Percentiles rank a stretch among this genome's conserved stretches.
phyloP scores from a whole-genome alignment of 2,329 filamentous ascomycete genomes.

The Colletotrichum liaoningense region DNA sequence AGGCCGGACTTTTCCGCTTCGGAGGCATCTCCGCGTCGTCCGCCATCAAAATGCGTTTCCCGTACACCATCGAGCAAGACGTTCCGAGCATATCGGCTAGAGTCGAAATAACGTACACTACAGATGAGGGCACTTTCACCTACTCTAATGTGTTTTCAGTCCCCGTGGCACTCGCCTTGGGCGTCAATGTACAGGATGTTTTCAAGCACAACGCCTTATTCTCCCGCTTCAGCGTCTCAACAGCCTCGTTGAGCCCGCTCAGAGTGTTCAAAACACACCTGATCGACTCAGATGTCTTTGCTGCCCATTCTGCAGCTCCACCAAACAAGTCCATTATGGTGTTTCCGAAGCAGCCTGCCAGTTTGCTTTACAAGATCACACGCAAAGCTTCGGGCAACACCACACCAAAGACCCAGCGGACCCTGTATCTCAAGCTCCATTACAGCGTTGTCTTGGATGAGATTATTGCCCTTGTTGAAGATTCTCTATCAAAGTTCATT shows the following conservation, averaged over 20 bases:
- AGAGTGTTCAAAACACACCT: conserved; percentile 79
- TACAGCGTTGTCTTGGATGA: conserved; percentile 85
- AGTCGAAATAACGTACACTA: conserved; percentile 81
- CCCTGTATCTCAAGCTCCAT: conserved; percentile 75
- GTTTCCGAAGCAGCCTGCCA: conserved; percentile 85
- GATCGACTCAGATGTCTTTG: conserved; percentile 75
- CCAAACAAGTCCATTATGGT: conserved; percentile 69
- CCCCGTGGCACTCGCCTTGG: conserved; percentile 82
- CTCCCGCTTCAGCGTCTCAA: conserved; percentile 91
- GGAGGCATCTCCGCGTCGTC: conserved; percentile 57
- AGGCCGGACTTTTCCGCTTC: conserved; percentile 65
- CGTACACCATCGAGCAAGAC: conserved; percentile 86
- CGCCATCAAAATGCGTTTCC: conserved; percentile 72
- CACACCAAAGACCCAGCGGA: conserved; percentile 52
- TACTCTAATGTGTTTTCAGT: conserved; percentile 73
- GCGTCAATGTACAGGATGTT: conserved; percentile 96
- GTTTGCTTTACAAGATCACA: conserved; percentile 82
- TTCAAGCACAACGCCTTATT: conserved; percentile 88
- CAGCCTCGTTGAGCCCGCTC: conserved; percentile 79
- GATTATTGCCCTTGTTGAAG: conserved; percentile 64
- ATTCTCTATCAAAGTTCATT: conserved; percentile 55
- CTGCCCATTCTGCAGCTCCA: conserved; percentile 69
- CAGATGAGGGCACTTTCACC: conserved; percentile 72
- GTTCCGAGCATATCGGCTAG: conserved; percentile 77
- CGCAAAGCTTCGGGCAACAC: conserved; percentile 56